These are phyloP conservation scores for Urochloa ruziziensis DNA, from an alignment of 176 grass and related monocot species.

Conservation along the genomic window DNA sequence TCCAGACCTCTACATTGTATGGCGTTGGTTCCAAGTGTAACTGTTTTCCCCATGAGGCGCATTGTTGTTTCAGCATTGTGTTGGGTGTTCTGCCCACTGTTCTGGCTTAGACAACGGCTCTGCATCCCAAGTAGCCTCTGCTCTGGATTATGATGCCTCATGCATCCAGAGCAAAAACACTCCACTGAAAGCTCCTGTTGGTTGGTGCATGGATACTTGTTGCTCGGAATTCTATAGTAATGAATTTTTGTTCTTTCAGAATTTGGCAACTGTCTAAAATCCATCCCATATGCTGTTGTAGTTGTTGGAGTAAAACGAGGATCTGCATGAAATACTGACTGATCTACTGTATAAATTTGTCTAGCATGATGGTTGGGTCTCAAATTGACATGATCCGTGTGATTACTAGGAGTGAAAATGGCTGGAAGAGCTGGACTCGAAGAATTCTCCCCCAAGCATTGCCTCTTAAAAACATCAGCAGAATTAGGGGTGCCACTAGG, in stretches of 20 bases:
- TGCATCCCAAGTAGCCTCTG: slow-evolving; percentile 32
- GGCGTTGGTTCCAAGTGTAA: slow-evolving; percentile 59
- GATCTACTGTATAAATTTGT: slow-evolving; percentile 45
- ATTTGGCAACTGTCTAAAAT: slow-evolving; percentile 51
- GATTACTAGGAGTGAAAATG: slow-evolving; percentile 20
- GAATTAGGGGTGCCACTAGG: slow-evolving; percentile 36
- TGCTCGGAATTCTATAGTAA: slow-evolving; percentile 26
- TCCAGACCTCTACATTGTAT: slow-evolving; percentile 43
- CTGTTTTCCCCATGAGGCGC: slow-evolving; percentile 92
- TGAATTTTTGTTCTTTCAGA: slow-evolving; percentile 52
- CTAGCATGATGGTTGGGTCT: slow-evolving; percentile 34
- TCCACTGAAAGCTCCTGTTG: slow-evolving; percentile 22
- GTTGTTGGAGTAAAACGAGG: slow-evolving; percentile 28
- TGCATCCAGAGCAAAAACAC: slow-evolving; percentile 34
- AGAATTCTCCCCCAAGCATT: slow-evolving; percentile 32
- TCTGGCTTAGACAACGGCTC: slow-evolving; percentile 16
- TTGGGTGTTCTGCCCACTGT: slow-evolving; percentile 34
- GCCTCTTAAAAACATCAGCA: slow-evolving; percentile 38
- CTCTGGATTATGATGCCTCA: slow-evolving; percentile 20
- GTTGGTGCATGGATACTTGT: slow-evolving; percentile 13
- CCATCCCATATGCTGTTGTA: slow-evolving; percentile 31
- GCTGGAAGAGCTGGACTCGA: slow-evolving; percentile 30
- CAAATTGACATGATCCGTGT: slow-evolving; percentile 33
- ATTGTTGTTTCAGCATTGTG: slow-evolving; percentile 51
- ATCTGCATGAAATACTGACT: slow-evolving; percentile 45